Conservation (phyloP, 176 grass and related monocot genomes). For the Phragmites australis region DNA sequence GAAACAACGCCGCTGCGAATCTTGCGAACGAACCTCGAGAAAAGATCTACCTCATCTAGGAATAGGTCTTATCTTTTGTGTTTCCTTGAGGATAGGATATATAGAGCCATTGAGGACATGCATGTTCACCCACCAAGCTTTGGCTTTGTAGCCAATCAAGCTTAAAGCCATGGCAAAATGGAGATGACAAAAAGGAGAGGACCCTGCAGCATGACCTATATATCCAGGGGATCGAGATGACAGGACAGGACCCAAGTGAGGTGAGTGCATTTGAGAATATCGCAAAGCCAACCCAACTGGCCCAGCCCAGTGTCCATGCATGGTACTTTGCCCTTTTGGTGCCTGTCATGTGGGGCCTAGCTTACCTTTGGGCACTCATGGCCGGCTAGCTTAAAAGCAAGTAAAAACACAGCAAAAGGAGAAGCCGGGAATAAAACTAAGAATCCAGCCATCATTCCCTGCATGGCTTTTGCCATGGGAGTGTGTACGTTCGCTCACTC, state of each 20-base stretch:
- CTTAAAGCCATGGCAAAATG: constrained; percentile 26
- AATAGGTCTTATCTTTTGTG: neutral
- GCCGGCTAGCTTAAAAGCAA: constrained; percentile 27
- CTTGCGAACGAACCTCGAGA: too few species aligned
- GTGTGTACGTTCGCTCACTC: neutral
- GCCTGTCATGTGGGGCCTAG: neutral
- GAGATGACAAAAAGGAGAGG: neutral
- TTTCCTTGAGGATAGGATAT: neutral
- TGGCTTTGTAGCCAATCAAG: constrained; percentile 50
- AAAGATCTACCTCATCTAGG: too few species aligned
- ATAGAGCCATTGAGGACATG: neutral
- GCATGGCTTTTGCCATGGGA: neutral
- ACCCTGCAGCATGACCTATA: neutral
- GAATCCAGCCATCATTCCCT: constrained; percentile 28
- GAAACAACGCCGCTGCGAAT: too few species aligned
- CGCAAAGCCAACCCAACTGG: neutral
- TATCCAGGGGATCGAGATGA: neutral
- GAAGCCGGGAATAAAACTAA: neutral
- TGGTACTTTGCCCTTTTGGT: constrained; percentile 29
- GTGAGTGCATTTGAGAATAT: constrained; percentile 37
- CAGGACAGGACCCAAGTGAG: constrained; percentile 1
- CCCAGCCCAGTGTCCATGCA: neutral
- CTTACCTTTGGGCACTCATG: constrained; percentile 20
- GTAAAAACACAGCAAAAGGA: neutral
- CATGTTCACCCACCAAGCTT: neutral